A percentile compares a stretch with the other conserved stretches of the same genome.
Conservation (phyloP, 169 alveolate genomes). For the Ichthyophthirius multifiliis region DNA sequence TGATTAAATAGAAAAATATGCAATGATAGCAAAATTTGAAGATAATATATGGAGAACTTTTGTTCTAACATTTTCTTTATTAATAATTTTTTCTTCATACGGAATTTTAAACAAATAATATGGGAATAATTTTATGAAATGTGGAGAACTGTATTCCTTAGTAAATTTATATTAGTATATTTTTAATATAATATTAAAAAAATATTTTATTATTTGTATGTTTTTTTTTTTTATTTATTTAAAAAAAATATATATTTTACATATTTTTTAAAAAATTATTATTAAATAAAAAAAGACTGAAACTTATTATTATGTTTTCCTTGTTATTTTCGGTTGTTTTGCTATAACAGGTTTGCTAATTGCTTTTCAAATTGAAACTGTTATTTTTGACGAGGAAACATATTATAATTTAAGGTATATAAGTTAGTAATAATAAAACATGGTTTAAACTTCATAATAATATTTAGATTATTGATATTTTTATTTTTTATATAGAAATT, state of each 20-base stretch:
- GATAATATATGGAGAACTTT: slow-evolving; percentile 5
- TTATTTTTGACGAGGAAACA: not conserved
- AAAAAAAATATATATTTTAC: not conserved
- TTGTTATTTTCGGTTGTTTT: not conserved
- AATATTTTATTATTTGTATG: not conserved
- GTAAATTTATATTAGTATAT: not conserved
- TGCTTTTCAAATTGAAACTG: not conserved
- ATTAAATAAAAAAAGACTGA: not conserved
- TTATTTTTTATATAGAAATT: too few relatives aligned
- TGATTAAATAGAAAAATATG: not conserved
- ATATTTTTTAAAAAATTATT: not conserved
- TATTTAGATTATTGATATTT: too few relatives aligned
- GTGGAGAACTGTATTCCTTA: not conserved
- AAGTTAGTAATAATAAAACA: too few relatives aligned
- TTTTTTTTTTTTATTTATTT: not conserved
- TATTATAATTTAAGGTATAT: too few relatives aligned
- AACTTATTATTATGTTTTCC: not conserved
- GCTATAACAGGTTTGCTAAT: not conserved
- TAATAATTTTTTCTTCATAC: not conserved
- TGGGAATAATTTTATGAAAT: not conserved
- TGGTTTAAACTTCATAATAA: too few relatives aligned
- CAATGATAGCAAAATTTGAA: not conserved
- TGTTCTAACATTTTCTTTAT: not conserved
- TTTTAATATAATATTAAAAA: not conserved
- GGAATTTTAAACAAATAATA: not conserved